phyloP scores from a whole-genome alignment of 2,329 filamentous ascomycete species.

The Cephalotrichum gorgonifer region DNA sequence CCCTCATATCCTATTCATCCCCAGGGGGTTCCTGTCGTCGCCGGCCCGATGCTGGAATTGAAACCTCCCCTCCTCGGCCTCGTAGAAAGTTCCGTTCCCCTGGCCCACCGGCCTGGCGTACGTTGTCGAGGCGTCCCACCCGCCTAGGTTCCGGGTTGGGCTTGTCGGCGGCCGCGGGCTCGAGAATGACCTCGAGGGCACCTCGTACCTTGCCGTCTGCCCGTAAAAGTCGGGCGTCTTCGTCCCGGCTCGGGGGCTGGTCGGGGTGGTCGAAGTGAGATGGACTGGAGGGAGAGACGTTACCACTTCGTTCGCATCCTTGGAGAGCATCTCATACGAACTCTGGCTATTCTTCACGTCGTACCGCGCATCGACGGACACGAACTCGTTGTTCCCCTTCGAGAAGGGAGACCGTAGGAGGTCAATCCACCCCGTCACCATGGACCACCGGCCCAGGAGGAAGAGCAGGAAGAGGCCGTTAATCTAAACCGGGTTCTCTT shows the following conservation, averaged over 20 bases:
- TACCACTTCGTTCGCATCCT: slow-evolving; percentile 42
- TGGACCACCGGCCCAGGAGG: slow-evolving; percentile 72
- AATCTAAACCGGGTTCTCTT: slow-evolving; percentile 34
- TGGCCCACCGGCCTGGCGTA: slow-evolving; percentile 2
- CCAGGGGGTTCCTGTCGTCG: slow-evolving; percentile 40
- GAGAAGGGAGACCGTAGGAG: slow-evolving; percentile 40
- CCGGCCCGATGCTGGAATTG: not conserved
- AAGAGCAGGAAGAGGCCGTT: slow-evolving; percentile 80
- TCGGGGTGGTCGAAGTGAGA: slow-evolving; percentile 6
- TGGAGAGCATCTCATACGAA: slow-evolving; percentile 73
- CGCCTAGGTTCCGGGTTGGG: too few species aligned
- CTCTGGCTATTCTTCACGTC: slow-evolving; percentile 52
- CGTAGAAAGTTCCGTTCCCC: slow-evolving; percentile 12
- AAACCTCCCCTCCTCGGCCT: not conserved
- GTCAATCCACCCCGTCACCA: slow-evolving; percentile 75
- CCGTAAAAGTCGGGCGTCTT: slow-evolving; percentile 47
- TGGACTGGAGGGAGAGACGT: slow-evolving; percentile 33
- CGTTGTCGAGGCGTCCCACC: not conserved
- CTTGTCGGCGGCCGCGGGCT: slow-evolving; percentile 38
- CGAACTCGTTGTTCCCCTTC: slow-evolving; percentile 64
- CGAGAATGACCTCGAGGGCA: slow-evolving; percentile 45
- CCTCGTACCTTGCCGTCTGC: slow-evolving; percentile 41
- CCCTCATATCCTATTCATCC: slow-evolving; percentile 43
- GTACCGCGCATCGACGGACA: slow-evolving; percentile 69
- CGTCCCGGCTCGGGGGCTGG: slow-evolving; percentile 20